phyloP scores from a whole-genome alignment of 257 asterid genomes.

The Plantago ovata region DNA sequence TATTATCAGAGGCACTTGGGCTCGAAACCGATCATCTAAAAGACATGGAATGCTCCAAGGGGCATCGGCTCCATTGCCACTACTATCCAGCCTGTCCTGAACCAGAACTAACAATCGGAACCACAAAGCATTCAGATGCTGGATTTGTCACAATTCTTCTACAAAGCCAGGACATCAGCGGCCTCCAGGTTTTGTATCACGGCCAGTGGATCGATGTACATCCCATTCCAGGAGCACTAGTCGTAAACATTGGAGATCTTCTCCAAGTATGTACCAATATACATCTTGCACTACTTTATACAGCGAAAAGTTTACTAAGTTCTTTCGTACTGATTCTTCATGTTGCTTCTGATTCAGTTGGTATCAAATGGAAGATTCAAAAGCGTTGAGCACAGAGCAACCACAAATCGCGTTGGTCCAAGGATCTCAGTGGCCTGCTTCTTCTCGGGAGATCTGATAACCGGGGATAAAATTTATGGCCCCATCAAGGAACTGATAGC shows the following conservation, averaged over 20 bases:
- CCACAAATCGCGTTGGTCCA: constrained; percentile 26
- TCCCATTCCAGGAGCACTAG: constrained; percentile 14
- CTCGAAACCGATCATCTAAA: constrained; percentile 14
- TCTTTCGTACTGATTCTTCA: too few species aligned
- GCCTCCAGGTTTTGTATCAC: constrained; percentile 14
- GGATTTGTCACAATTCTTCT: constrained; percentile 19
- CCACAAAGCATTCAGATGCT: constrained; percentile 10
- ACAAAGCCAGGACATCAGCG: constrained; percentile 2
- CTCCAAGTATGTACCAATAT: constrained; percentile 15
- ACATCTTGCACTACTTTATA: too few species aligned
- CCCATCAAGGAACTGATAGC: constrained; percentile 38
- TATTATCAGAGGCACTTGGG: constrained; percentile 19
- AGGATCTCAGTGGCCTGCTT: constrained; percentile 38
- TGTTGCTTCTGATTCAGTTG: constrained; percentile 16
- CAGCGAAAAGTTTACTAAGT: too few species aligned
- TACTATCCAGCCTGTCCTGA: constrained; percentile 22
- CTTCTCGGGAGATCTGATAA: constrained; percentile 9
- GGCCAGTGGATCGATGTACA: constrained; percentile 15
- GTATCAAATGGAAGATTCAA: constrained; percentile 30
- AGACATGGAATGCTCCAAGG: constrained; percentile 13
- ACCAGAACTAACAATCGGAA: constrained; percentile 20
- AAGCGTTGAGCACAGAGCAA: constrained; percentile 30
- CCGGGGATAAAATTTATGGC: constrained; percentile 18
- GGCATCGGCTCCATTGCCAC: constrained; percentile 1
- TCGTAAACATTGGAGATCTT: constrained; percentile 21